phyloP scores from a whole-genome alignment of 352 stramenopile species.

The Globisporangium echinulatum region DNA sequence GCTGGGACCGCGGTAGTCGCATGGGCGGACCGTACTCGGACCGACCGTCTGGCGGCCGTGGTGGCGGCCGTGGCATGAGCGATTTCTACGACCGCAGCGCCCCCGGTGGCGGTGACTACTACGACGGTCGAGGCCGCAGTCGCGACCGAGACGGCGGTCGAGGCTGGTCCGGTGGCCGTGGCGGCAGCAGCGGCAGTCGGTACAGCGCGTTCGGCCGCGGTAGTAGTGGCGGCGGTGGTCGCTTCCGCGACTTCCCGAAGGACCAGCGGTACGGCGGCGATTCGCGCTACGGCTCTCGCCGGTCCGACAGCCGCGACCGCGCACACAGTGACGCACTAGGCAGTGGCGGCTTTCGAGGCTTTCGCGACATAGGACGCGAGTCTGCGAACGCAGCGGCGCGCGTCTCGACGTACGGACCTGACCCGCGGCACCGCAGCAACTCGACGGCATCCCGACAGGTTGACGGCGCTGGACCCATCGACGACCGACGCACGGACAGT shows the following conservation, averaged over 20 bases:
- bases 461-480: conserved; percentile 16
- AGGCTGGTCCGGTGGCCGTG: conserved; percentile 12
- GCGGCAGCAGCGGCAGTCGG: conserved; percentile 12
- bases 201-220: conserved; percentile 8
- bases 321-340: conserved; percentile 16
- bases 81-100: conserved; percentile 20
- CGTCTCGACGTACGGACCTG: conserved; percentile 14
- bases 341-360: conserved; percentile 6
- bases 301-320: conserved; percentile 42
- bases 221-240: conserved; percentile 12
- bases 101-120: conserved; percentile 22
- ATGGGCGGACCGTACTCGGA: conserved; percentile 21
- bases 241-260: conserved; percentile 33
- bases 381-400: conserved; percentile 5
- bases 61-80: conserved; percentile 10
- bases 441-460: conserved; percentile 16
- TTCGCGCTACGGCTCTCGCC: conserved; percentile 14
- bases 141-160: conserved; percentile 31
- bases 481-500: conserved; percentile 13
- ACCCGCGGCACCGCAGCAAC: conserved; percentile 14
- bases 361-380: conserved; percentile 14
- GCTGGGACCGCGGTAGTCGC: conserved; percentile 10
- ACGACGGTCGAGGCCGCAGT: conserved; percentile 22
- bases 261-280: conserved; percentile 18
- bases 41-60: conserved; percentile 3